These are phyloP conservation scores for Sphagnurus paluster DNA, from an alignment of 1,284 basidiomycete species.

Conservation along the genomic window DNA sequence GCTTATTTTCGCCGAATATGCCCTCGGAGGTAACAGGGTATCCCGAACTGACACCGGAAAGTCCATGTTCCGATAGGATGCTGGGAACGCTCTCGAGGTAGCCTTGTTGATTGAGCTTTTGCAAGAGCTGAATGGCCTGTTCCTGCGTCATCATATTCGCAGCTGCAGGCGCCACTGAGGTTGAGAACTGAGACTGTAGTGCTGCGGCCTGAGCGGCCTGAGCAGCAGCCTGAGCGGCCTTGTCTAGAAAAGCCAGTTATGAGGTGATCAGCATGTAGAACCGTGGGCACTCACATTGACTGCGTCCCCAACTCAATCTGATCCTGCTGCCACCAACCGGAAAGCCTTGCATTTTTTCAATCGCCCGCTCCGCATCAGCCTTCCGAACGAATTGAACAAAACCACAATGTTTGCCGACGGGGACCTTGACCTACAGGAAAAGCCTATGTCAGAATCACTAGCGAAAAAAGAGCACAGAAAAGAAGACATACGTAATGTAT, in stretches of 20 bases:
- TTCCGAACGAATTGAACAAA: conserved; percentile 95
- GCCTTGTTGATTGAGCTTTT: conserved; percentile 54
- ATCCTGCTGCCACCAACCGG: conserved; percentile 90
- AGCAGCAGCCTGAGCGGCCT: conserved; percentile 84
- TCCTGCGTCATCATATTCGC: conserved; percentile 52
- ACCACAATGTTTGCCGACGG: conserved; percentile 92
- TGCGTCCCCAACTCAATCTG: conserved; percentile 89
- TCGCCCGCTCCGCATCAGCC: conserved; percentile 88
- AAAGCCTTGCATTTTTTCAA: conserved; percentile 96
- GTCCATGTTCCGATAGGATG: conserved; percentile 19
- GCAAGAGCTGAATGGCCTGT: conserved; percentile 66
- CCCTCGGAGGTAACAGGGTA: conserved; percentile 6
- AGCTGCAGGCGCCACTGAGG: conserved; percentile 24
- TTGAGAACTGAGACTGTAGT: conserved; percentile 44
- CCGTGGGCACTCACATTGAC: conserved; percentile 66
- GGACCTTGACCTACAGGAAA: conserved; percentile 80
- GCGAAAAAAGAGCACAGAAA: conserved; percentile 4
- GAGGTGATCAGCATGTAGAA: conserved; percentile 2
- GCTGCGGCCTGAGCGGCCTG: conserved; percentile 77
- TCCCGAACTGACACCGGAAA: conserved; percentile 17
- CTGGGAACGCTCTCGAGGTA: conserved; percentile 31
- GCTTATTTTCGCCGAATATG: conserved; percentile 15
- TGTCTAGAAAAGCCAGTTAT: conserved; percentile 48
- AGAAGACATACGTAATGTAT: conserved; percentile 78
- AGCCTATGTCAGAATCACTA: conserved; percentile 9